Percentiles rank a stretch among this genome's conserved stretches.
Conservation (phyloP, 495 filamentous ascomycete species). For the Penicillium robsamsonii region DNA sequence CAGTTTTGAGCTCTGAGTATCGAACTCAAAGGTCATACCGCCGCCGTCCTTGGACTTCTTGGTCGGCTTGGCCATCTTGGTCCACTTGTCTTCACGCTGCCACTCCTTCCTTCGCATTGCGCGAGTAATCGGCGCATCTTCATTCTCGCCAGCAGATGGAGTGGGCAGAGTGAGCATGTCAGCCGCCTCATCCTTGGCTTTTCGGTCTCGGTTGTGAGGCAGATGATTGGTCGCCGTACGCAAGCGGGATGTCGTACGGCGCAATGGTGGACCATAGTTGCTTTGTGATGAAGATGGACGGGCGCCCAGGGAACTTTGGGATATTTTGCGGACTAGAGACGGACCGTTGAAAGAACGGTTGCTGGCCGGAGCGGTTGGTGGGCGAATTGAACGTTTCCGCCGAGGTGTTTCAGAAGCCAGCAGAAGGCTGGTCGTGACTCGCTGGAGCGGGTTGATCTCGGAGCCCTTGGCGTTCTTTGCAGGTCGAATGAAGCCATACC, state of each 20-base stretch:
- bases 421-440: constrained; percentile 64
- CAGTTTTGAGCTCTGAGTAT: constrained; percentile 77
- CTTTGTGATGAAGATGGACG: constrained; percentile 50
- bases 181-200: constrained; percentile 77
- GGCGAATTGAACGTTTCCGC: constrained; percentile 52
- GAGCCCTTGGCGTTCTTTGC: constrained; percentile 39
- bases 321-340: constrained; percentile 49
- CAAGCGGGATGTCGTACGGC: constrained; percentile 44
- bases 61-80: constrained; percentile 84
- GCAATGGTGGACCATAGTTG: constrained; percentile 38
- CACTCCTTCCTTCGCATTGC: constrained; percentile 75
- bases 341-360: constrained; percentile 52
- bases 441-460: constrained; percentile 55
- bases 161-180: constrained; percentile 85
- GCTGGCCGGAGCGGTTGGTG: constrained; percentile 41
- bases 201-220: constrained; percentile 71
- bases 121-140: constrained; percentile 52
- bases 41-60: constrained; percentile 58
- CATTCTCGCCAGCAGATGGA: constrained; percentile 57
- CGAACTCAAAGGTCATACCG: constrained; percentile 89
- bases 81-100: constrained; percentile 89
- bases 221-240: constrained; percentile 71
- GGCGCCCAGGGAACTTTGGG: constrained; percentile 26
- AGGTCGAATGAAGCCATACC: constrained; percentile 87
- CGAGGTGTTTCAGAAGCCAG: constrained; percentile 63